Conservation (phyloP, 805 yeast species). For the Pichia phayaonensis region DNA sequence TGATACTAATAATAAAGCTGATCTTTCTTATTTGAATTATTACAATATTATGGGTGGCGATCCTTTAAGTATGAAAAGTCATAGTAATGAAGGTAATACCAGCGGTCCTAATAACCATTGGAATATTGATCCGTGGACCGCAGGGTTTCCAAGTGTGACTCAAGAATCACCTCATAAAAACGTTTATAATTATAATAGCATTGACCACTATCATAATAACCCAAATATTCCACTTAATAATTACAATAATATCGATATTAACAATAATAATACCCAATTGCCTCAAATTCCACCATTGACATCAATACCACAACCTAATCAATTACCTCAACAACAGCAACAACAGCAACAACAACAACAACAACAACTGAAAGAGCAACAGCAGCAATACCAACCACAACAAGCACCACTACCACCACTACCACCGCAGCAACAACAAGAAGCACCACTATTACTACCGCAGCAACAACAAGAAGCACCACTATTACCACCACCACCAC, state of each 20-base stretch:
- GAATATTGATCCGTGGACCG: background rate
- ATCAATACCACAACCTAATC: background rate
- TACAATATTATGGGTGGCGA: background rate
- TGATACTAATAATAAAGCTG: background rate
- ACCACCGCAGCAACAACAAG: background rate
- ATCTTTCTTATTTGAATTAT: background rate
- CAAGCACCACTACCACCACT: background rate
- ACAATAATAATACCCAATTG: background rate
- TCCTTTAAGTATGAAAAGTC: background rate
- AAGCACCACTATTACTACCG: too few relatives aligned
- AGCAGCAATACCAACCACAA: background rate
- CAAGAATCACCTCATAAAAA: background rate
- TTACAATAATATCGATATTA: constrained; percentile 3
- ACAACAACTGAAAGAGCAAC: background rate
- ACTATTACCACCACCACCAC: background rate
- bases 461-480: background rate
- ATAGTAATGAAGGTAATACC: background rate
- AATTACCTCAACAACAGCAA: background rate
- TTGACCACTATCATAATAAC: background rate
- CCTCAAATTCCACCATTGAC: background rate
- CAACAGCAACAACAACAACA: background rate
- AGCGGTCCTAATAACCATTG: background rate
- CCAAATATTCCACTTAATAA: background rate
- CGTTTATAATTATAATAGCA: background rate
- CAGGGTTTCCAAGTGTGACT: background rate